A percentile compares a stretch with the other conserved stretches of the same genome.
Conservation (phyloP, 2,329 filamentous ascomycete genomes). For the Parascedosporium putredinis region DNA sequence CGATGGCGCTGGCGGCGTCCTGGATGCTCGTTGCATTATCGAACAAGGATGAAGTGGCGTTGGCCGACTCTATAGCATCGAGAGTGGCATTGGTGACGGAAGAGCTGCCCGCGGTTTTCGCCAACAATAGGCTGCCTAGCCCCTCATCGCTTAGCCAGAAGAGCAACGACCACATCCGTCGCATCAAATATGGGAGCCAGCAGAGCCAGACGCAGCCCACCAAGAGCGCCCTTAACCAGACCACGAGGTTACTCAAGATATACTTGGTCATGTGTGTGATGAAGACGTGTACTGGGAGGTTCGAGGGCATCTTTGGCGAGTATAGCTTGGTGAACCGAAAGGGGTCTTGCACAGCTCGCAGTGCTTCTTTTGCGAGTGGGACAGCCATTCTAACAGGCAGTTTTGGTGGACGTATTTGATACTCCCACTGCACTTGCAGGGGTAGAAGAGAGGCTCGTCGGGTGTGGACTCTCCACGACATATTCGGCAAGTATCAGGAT, state of each 20-base stretch:
- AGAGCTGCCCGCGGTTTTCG: constrained; percentile 14
- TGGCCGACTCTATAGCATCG: constrained; percentile 14
- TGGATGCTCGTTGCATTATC: constrained; percentile 4
- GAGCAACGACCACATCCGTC: constrained; percentile 82
- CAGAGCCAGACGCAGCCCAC: constrained; percentile 83
- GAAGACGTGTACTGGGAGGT: constrained; percentile 72
- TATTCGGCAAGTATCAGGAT: constrained; percentile 87
- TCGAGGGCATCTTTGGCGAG: constrained; percentile 81
- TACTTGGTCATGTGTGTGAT: constrained; percentile 68
- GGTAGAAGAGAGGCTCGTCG: constrained; percentile 85
- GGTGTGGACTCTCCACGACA: constrained; percentile 79
- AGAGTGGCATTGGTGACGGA: constrained; percentile 17
- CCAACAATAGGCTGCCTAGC: constrained; percentile 23
- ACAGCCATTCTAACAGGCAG: constrained; percentile 97
- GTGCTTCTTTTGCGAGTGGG: constrained; percentile 98
- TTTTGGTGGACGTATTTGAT: constrained; percentile 98
- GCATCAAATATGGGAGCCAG: constrained; percentile 81
- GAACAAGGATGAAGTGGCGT: constrained; percentile 19
- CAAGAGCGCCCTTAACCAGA: constrained; percentile 68
- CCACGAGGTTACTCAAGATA: constrained; percentile 57
- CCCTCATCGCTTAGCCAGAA: constrained; percentile 90
- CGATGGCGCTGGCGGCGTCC: constrained; percentile 7
- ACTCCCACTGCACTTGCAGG: constrained; percentile 97
- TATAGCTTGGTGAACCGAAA: constrained; percentile 99
- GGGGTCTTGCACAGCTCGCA: constrained; percentile 98